Base-by-base conservation (phyloP, 2,329 filamentous ascomycete species). In the Chlorencoelia australis region DNA sequence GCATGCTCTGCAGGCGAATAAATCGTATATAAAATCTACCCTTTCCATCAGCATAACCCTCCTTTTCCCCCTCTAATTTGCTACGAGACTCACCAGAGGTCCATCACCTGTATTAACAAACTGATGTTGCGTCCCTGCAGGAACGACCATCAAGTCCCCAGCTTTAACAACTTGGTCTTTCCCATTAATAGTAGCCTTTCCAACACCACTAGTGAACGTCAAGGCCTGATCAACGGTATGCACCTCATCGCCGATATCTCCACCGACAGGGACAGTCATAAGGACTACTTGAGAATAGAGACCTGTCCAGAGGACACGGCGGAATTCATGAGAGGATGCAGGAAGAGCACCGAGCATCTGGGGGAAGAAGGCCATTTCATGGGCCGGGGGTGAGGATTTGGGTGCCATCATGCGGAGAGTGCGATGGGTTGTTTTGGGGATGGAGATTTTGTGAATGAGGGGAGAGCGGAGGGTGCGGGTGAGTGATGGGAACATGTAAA, bases 171-270 rank as follows among this genome's bases (percentile, higher is more conserved):
- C 56, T 38, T 77, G 72, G 35, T 77, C 69, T 36, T 70, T 70
- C 1, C 72, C 73, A 11, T 65, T 68, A 4, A 79, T 67, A 3
- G 69, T 75, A 1, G 73, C 74, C 17, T 70, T 67, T 0, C 69
- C 73, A 8, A 58, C 61, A 9, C 75, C 75, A 5, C 67, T 70
- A 0, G 73, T 80, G 56, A 80, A 79, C 9, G 76, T 73, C 9
- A 81, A 60, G 37, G 75, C 71, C 46, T 80, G 75, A 44, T 80
- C 75, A 24, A 79, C 74, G 0, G 69, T 71, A 52, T 79, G 75
- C 41, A 76, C 74, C 58, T 79, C 74, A 35, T 79, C 74, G n/a
- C 75, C 73, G 46, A 80, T 79, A 19, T 80, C 74, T 2, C 75
- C 74, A 10, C 66, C 67, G 0, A 75, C 69, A 0, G 75, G 75